Base-by-base conservation (phyloP, 257 asterid genomes). In the Perilla frutescens region DNA sequence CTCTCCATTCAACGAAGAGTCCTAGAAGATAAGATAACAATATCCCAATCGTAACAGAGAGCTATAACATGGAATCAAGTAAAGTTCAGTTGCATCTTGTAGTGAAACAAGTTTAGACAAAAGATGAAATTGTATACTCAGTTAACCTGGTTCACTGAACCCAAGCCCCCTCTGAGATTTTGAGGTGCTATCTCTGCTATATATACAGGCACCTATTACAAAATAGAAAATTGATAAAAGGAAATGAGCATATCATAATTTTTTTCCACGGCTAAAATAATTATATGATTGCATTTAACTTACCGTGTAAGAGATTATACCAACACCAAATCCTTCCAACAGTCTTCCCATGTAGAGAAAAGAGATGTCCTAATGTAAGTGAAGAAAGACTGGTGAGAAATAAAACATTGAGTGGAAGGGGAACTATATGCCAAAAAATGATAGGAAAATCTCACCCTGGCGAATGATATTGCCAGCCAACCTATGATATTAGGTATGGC, bases 261-360 rank as follows among this genome's bases (percentile, higher is more conserved):
- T 10, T 47, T 48, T 49, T 57, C 12, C 12, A 66, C 61, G 6
- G 79, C 44, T 58, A n/a, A 32, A 62, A 40, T 39, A 61, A 37
- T 37, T 11, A 15, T 3, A 72, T 20, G 62, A 36, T 34, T 48
- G 69, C 70, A 49, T 10, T 34, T 65, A 60, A 54, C 59, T 8
- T 86, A 91, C 99, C 80, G 83, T 76, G 76, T 94, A 94, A 72
- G 99, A 94, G 75, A 94, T 90, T 57, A 91, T 89, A 49, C 99
- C 98, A 4, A 94, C 97, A 57, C 99, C 99, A 72, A 91, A 94
- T 58, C 99, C 99, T 84, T 90, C 97, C 84, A 92, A 70, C 84
- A 94, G 81, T 76, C 99, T 86, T 82, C 99, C 98, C 95, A 94
- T 87, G 91, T 94, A 90, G 60, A 94, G 87, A 85, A 94, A 90